phyloP scores from a whole-genome alignment of 1,139 yeast genomes.

The Sugiyamaella neomexicana region DNA sequence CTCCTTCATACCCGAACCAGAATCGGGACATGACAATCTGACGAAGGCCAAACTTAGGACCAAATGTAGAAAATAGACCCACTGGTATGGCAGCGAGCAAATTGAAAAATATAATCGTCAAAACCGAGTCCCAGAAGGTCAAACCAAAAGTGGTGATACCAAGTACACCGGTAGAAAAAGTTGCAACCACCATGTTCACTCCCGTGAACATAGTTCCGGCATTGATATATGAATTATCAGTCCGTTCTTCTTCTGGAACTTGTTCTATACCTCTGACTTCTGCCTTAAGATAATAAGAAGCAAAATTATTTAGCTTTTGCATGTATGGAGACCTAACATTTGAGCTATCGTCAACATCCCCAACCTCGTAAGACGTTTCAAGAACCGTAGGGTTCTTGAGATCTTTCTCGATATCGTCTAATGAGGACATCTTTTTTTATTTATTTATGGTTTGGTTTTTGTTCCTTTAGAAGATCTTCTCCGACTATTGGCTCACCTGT shows the following conservation, averaged over 20 bases:
- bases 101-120: conserved; percentile 69
- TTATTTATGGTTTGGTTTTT: too few species aligned
- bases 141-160: conserved; percentile 56
- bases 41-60: conserved; percentile 81
- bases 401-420: conserved; percentile 11
- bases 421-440: conserved; percentile 5
- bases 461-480: not conserved
- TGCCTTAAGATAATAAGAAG: conserved; percentile 30
- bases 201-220: conserved; percentile 92
- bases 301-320: conserved; percentile 2
- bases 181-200: conserved; percentile 85
- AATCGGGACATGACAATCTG: conserved; percentile 82
- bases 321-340: not conserved
- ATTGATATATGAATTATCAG: conserved; percentile 59
- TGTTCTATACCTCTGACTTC: conserved; percentile 71
- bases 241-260: conserved; percentile 65
- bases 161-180: conserved; percentile 77
- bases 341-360: not conserved
- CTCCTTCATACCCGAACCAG: conserved; percentile 71
- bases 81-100: conserved; percentile 73
- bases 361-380: not conserved
- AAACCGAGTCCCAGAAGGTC: conserved; percentile 65
- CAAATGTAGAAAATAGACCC: conserved; percentile 79
- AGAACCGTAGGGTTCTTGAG: conserved; percentile 6
- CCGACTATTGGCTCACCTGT: too few species aligned